These are phyloP conservation scores for Suhomyces panamericanus DNA, from an alignment of 1,139 yeast species.

Conservation along the genomic window DNA sequence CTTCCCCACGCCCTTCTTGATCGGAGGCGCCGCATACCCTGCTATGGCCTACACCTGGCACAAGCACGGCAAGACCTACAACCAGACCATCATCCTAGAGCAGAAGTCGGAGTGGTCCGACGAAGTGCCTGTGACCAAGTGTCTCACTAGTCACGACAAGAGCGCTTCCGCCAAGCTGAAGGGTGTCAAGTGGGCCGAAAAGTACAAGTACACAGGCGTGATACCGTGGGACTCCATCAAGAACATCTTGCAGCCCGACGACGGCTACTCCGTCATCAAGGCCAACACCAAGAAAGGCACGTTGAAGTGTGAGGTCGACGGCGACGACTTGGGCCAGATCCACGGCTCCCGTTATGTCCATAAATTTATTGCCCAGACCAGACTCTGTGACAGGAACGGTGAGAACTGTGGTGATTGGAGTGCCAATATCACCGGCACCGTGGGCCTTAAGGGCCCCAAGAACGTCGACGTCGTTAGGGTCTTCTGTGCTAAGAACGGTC, in stretches of 20 bases:
- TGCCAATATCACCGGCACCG: constrained; percentile 1
- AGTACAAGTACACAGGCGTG: neutral
- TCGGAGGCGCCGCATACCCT: constrained; percentile 1
- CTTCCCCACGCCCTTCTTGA: neutral
- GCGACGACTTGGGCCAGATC: neutral
- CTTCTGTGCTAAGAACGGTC: neutral
- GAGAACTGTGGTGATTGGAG: constrained; percentile 1
- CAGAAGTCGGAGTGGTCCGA: neutral
- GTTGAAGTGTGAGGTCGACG: neutral
- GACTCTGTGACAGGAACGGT: constrained; percentile 1
- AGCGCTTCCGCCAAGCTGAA: constrained; percentile 1
- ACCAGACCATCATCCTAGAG: neutral
- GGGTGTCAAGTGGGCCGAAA: constrained; percentile 1
- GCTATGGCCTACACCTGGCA: neutral
- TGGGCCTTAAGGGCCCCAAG: neutral
- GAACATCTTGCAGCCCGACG: neutral
- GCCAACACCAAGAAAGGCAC: neutral
- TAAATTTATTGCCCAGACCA: neutral
- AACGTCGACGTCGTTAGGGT: neutral
- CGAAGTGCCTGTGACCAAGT: neutral
- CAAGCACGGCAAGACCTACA: neutral
- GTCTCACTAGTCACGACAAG: neutral
- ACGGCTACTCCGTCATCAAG: neutral
- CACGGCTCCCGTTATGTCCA: neutral
- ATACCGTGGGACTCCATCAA: neutral